A percentile compares a stretch with the other conserved stretches of the same genome.
These are phyloP conservation scores for Nitzschia sp. DNA, from an alignment of 108 stramenopile genomes.

Conservation along the genomic window DNA sequence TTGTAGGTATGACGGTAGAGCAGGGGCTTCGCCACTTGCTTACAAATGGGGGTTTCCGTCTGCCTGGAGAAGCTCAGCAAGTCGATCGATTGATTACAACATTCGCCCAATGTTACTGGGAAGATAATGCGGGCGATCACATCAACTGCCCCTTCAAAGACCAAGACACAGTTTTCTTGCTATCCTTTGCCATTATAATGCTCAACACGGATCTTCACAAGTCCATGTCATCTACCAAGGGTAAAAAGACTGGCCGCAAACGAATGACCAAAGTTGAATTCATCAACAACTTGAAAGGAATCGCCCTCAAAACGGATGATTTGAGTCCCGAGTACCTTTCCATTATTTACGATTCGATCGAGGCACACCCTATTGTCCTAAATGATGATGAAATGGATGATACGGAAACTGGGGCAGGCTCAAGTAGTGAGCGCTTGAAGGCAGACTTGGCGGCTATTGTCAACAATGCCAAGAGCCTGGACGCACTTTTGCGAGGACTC, in stretches of 20 bases:
- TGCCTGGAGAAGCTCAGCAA: conserved; percentile 97
- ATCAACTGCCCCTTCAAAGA: conserved; percentile 82
- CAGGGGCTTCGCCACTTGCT: conserved; percentile 89
- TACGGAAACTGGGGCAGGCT: not conserved
- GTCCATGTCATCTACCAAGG: conserved; percentile 14
- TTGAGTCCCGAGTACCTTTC: conserved; percentile 71
- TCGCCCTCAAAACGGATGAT: conserved; percentile 62
- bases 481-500: conserved; percentile 77
- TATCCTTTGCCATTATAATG: conserved; percentile 97
- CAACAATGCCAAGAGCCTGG: conserved; percentile 63
- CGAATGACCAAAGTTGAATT: conserved; percentile 93
- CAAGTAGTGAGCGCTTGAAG: not conserved
- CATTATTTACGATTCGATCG: conserved; percentile 81
- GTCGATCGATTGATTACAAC: conserved; percentile 90
- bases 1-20: conserved; percentile 94
- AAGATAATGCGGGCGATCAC: conserved; percentile 91
- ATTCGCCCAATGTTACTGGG: conserved; percentile 94
- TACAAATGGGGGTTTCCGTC: conserved; percentile 89
- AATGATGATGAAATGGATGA: conserved; percentile 12
- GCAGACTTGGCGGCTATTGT: conserved; percentile 34
- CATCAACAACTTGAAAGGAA: conserved; percentile 82
- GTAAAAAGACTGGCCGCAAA: conserved; percentile 38
- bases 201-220: conserved; percentile 98
- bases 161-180: conserved; percentile 89
- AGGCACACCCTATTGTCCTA: conserved; percentile 57